A percentile compares a stretch with the other conserved stretches of the same genome.
Evolutionary conservation across 1,284 basidiomycete genomes (phyloP).

Genomic region (Hemileia vastatrix): DNA sequence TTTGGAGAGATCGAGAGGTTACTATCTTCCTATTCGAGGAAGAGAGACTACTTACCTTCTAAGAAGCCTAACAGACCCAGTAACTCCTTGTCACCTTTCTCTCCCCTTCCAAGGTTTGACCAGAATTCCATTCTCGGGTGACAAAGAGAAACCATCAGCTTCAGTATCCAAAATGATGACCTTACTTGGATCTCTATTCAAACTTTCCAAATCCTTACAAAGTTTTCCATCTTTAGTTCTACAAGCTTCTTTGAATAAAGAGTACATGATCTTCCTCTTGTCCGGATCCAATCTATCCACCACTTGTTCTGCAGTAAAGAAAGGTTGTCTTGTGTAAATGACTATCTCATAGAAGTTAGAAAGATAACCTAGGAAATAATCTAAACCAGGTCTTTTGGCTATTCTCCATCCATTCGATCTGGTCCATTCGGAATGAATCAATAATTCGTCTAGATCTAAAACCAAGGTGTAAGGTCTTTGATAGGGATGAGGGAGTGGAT

Average conservation of each 20-base stretch:
- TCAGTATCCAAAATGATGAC: conserved; percentile 41
- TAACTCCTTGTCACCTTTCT: conserved; percentile 34
- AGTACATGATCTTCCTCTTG: conserved; percentile 37
- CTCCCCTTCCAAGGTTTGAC: conserved; percentile 39
- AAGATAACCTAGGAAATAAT: conserved; percentile 43
- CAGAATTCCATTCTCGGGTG: conserved; percentile 39
- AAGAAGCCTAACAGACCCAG: conserved; percentile 37
- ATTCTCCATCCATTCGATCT: conserved; percentile 40
- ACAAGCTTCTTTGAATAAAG: conserved; percentile 42
- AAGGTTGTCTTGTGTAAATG: conserved; percentile 40
- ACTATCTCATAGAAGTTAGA: conserved; percentile 43
- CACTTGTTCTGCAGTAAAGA: conserved; percentile 37
- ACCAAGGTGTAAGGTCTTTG: conserved; percentile 41
- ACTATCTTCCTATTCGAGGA: background rate
- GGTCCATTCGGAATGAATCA: conserved; percentile 36
- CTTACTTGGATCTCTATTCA: conserved; percentile 39
- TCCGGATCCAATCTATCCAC: conserved; percentile 43
- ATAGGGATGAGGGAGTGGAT: conserved; percentile 40
- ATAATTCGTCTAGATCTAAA: conserved; percentile 39
- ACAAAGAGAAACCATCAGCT: conserved; percentile 32
- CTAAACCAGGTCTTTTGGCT: conserved; percentile 41
- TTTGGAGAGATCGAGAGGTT: background rate
- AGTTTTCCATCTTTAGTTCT: too few species aligned
- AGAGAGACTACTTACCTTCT: too few species aligned
- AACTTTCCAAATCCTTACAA: conserved; percentile 34